phyloP scores from a whole-genome alignment of 148 eudicot genomes.

The Vaccinium corymbosum region DNA sequence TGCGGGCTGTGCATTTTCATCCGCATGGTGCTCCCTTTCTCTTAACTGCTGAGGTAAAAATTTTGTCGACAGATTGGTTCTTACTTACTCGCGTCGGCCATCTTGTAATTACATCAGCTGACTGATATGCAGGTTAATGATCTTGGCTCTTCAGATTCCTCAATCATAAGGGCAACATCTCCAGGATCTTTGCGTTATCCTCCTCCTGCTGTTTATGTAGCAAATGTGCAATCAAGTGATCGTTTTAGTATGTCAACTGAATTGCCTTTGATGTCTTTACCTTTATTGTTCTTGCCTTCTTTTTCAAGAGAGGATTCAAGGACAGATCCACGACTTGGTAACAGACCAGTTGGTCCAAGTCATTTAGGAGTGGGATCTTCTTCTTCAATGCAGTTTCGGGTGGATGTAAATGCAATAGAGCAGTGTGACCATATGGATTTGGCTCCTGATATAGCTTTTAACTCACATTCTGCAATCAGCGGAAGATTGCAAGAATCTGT shows the following conservation, averaged over 20 bases:
- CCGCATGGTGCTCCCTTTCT: conserved; percentile 33
- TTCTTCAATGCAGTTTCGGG: conserved; percentile 18
- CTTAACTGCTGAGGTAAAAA: conserved; percentile 30
- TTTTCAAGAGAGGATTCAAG: conserved; percentile 16
- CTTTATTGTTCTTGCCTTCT: conserved; percentile 15
- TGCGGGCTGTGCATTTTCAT: conserved; percentile 37
- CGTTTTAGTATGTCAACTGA: conserved; percentile 26
- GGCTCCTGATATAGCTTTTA: conserved; percentile 15
- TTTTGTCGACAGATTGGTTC: conserved; percentile 3
- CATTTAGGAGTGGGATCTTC: conserved; percentile 17
- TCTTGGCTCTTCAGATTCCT: conserved; percentile 36
- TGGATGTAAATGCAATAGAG: conserved; percentile 13
- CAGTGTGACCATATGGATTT: conserved; percentile 19
- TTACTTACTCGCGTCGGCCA: conserved; percentile 6
- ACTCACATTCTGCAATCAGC: conserved; percentile 7
- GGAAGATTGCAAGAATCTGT: conserved; percentile 12
- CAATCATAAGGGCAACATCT: conserved; percentile 23
- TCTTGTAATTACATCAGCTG: conserved; percentile 13
- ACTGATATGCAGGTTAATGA: conserved; percentile 33
- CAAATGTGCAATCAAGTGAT: conserved; percentile 16
- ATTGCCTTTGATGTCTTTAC: conserved; percentile 25
- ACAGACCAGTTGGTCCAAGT: conserved; percentile 18
- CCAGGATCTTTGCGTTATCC: conserved; percentile 22
- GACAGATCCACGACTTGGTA: conserved; percentile 16
- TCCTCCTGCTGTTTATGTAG: conserved; percentile 26